These are phyloP conservation scores for Dactylellina leptospora DNA, from an alignment of 2,329 filamentous ascomycete species.

Conservation along the genomic window DNA sequence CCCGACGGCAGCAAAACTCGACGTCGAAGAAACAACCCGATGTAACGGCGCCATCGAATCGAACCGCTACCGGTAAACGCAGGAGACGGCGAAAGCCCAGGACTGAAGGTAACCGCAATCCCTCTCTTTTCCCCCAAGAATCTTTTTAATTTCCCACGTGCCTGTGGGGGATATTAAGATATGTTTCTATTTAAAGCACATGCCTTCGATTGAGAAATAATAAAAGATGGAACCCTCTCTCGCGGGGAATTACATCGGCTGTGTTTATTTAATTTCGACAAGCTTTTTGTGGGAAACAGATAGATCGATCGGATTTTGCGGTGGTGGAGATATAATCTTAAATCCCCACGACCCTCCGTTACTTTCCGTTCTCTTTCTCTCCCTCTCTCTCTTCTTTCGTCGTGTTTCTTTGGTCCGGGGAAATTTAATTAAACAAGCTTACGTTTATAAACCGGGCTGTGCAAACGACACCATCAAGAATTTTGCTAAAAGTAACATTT, in stretches of 20 bases:
- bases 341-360: background rate
- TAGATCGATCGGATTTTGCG: too few species aligned
- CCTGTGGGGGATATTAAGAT: too few species aligned
- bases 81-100: conserved; percentile 55
- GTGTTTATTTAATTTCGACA: too few species aligned
- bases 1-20: background rate
- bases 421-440: conserved; percentile 19
- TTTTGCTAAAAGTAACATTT: conserved; percentile 13
- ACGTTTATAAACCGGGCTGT: conserved; percentile 43
- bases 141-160: conserved; percentile 23
- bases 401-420: background rate
- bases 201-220: too few species aligned
- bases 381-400: background rate
- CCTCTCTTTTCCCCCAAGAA: background rate
- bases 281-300: background rate
- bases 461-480: background rate
- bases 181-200: background rate
- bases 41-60: conserved; percentile 26
- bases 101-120: conserved; percentile 54
- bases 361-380: background rate
- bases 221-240: too few species aligned
- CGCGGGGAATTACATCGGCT: too few species aligned
- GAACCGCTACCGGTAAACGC: conserved; percentile 53
- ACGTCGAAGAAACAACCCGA: conserved; percentile 1
- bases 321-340: background rate